These are phyloP conservation scores for Lachancea waltii DNA, from an alignment of 805 yeast species.

Conservation along the genomic window DNA sequence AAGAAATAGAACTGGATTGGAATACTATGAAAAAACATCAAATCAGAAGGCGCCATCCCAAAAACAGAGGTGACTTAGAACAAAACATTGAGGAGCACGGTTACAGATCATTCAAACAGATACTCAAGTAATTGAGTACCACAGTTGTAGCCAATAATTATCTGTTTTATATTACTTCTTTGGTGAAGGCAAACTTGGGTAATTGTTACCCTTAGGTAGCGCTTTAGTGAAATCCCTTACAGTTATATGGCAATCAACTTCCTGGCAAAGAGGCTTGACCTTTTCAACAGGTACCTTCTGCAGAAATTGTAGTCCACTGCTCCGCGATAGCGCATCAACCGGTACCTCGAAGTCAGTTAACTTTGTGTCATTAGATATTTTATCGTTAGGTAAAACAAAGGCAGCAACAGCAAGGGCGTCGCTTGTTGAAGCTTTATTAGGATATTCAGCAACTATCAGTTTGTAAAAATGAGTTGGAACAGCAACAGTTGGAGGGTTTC, in stretches of 20 bases:
- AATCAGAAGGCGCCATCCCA: slow-evolving; percentile 12
- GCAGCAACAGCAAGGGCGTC: slow-evolving; percentile 70
- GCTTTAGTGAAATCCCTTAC: slow-evolving; percentile 69
- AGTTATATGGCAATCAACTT: slow-evolving; percentile 69
- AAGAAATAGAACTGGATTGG: slow-evolving; percentile 26
- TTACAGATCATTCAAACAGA: not conserved
- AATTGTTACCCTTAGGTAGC: slow-evolving; percentile 3
- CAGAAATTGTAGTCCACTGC: slow-evolving; percentile 78
- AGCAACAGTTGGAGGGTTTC: slow-evolving; percentile 92
- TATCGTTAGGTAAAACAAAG: slow-evolving; percentile 87
- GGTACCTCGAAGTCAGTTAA: slow-evolving; percentile 80
- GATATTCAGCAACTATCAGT: slow-evolving; percentile 74
- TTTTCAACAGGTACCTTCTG: slow-evolving; percentile 55
- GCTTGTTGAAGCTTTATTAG: slow-evolving; percentile 31
- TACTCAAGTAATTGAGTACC: not conserved
- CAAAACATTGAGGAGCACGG: slow-evolving; percentile 1
- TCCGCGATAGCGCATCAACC: slow-evolving; percentile 77
- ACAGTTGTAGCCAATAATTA: not conserved
- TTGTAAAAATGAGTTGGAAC: slow-evolving; percentile 98
- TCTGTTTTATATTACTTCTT: not conserved
- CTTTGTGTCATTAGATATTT: slow-evolving; percentile 63
- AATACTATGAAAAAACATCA: slow-evolving; percentile 19
- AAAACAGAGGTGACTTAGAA: slow-evolving; percentile 7
- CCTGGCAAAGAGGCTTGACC: slow-evolving; percentile 64
- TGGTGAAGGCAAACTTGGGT: slow-evolving; percentile 6